A percentile compares a stretch with the other conserved stretches of the same genome.
phyloP scores from a whole-genome alignment of 108 stramenopile genomes.

The Skeletonema marinoi region DNA sequence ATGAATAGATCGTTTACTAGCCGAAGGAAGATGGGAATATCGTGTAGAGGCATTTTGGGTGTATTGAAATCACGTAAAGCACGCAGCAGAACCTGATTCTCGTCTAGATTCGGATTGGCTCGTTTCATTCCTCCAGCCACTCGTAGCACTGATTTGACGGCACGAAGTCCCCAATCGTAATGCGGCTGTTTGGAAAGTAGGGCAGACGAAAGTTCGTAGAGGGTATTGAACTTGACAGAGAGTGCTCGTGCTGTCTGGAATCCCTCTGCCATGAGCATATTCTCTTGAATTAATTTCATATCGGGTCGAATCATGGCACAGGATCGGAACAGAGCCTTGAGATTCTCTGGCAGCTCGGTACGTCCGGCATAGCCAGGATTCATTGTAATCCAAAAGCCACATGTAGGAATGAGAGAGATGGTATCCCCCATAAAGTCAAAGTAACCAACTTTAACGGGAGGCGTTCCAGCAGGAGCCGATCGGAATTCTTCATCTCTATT shows the following conservation, averaged over 20 bases:
- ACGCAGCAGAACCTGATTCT: constrained; percentile 88
- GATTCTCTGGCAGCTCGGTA: constrained; percentile 90
- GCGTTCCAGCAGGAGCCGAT: constrained; percentile 79
- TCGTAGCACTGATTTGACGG: constrained; percentile 90
- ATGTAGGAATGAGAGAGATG: constrained; percentile 87
- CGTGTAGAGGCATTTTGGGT: constrained; percentile 87
- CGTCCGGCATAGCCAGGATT: constrained; percentile 93
- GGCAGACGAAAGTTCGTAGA: constrained; percentile 86
- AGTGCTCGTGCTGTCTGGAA: constrained; percentile 88
- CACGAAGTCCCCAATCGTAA: constrained; percentile 93
- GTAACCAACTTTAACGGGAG: constrained; percentile 83
- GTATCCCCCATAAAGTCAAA: constrained; percentile 90
- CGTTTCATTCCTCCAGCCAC: constrained; percentile 92
- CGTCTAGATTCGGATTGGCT: constrained; percentile 82
- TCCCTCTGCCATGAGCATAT: constrained; percentile 95
- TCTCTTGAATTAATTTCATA: constrained; percentile 90
- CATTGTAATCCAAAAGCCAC: constrained; percentile 94
- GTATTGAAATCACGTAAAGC: constrained; percentile 94
- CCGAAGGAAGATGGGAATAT: constrained; percentile 89
- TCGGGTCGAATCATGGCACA: constrained; percentile 95
- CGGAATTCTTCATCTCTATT: constrained; percentile 86
- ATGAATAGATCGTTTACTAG: constrained; percentile 90
- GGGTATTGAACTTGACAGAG: constrained; percentile 90
- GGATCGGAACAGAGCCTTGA: constrained; percentile 90
- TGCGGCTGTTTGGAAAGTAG: constrained; percentile 90